phyloP scores from a whole-genome alignment of 23 red algal species.

The Agarophyton chilense region DNA sequence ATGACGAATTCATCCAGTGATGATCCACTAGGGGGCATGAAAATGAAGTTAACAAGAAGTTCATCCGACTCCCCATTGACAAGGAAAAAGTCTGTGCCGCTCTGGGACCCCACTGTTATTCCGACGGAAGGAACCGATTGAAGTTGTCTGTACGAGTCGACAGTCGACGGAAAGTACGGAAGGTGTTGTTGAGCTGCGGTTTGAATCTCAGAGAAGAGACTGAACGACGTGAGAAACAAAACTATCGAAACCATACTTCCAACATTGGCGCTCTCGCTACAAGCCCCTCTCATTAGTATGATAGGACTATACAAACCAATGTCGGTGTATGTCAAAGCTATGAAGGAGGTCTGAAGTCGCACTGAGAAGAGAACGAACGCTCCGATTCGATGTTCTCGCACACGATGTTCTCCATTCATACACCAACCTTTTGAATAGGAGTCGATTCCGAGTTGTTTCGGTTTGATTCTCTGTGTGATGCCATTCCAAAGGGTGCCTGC shows the following conservation, averaged over 20 bases:
- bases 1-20: conserved; percentile 9
- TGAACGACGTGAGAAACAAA: not conserved
- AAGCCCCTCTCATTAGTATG: not conserved
- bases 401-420: not conserved
- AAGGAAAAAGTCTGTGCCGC: conserved; percentile 1
- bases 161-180: not conserved
- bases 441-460: not conserved
- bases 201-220: not conserved
- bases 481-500: conserved; percentile 10
- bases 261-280: not conserved
- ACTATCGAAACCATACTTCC: not conserved
- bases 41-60: conserved; percentile 24
- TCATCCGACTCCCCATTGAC: conserved; percentile 57
- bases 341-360: not conserved
- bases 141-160: not conserved
- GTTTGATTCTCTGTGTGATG: not conserved
- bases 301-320: not conserved
- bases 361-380: no score
- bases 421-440: not conserved
- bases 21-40: conserved; percentile 57
- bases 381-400: not conserved
- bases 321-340: not conserved
- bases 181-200: not conserved
- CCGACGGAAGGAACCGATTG: conserved; percentile 1
- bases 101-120: conserved; percentile 15